Evolutionary conservation across 228 moss, liverwort and hornwort species (phyloP).

Genomic region (Sphagnum magellanicum): DNA sequence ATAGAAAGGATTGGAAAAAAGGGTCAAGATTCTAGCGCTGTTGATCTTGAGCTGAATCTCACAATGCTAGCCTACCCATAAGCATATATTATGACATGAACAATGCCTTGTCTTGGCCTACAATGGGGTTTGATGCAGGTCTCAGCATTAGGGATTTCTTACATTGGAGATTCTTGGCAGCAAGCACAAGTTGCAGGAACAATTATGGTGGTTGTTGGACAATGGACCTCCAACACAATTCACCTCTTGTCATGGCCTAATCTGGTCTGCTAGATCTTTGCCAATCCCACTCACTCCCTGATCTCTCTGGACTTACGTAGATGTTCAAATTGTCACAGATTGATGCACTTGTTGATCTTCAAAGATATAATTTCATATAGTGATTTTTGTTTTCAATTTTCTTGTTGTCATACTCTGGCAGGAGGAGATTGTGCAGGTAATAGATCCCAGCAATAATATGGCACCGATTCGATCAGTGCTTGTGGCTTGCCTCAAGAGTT

Average conservation of each 20-base stretch:
- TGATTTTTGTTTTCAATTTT: neutral
- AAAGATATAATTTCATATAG: no score
- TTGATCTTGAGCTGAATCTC: neutral
- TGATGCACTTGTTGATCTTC: no score
- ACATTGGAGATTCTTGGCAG: slow-evolving; percentile 42
- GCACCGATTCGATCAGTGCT: slow-evolving; percentile 51
- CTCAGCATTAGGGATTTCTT: slow-evolving; percentile 65
- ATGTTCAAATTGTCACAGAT: neutral
- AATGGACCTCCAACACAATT: slow-evolving; percentile 74
- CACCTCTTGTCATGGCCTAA: slow-evolving; percentile 88
- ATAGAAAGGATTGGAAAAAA: neutral
- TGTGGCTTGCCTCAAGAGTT: slow-evolving; percentile 38
- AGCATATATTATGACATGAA: neutral
- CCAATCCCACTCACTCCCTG: neutral
- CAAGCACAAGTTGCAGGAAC: slow-evolving; percentile 16
- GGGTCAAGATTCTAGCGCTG: neutral
- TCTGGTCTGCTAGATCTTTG: slow-evolving; percentile 34
- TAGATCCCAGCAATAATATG: slow-evolving; percentile 30
- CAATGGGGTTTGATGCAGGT: slow-evolving; percentile 35
- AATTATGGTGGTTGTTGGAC: slow-evolving; percentile 64
- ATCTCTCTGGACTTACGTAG: neutral
- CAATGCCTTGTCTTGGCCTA: neutral
- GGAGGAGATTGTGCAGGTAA: slow-evolving; percentile 49
- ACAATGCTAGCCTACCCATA: neutral
- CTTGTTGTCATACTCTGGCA: slow-evolving; percentile 18